phyloP scores from a whole-genome alignment of 345 rosid genomes.

The Boechera divaricarpa region DNA sequence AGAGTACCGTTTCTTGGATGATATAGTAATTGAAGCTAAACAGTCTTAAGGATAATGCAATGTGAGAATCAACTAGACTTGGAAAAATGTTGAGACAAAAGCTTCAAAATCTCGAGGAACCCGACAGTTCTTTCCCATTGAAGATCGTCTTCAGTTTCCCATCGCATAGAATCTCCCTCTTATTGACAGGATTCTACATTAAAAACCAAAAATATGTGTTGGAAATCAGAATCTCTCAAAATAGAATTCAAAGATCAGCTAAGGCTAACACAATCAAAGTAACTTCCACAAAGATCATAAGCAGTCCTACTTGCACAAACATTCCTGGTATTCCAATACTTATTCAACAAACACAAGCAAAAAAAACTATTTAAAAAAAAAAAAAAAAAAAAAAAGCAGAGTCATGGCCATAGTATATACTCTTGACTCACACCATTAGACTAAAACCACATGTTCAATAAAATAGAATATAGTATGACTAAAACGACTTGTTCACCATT shows the following conservation, averaged over 20 bases:
- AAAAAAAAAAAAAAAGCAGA: no score
- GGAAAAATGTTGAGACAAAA: constrained; percentile 65
- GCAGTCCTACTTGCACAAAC: no score
- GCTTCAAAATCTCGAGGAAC: constrained; percentile 72
- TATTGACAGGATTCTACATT: constrained; percentile 69
- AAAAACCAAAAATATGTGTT: background rate
- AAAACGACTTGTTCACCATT: no score
- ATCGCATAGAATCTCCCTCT: constrained; percentile 75
- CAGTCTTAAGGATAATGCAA: constrained; percentile 2
- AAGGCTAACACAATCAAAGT: background rate
- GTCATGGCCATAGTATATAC: no score
- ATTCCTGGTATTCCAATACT: no score
- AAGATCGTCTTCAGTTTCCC: constrained; percentile 75
- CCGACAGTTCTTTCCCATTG: constrained; percentile 68
- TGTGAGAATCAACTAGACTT: constrained; percentile 49
- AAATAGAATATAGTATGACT: no score
- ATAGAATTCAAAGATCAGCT: background rate
- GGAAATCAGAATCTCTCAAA: background rate
- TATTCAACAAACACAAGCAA: no score
- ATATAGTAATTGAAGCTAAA: constrained; percentile 7
- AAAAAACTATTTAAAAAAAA: no score
- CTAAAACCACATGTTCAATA: no score
- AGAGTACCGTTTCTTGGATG: background rate
- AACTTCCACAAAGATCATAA: background rate
- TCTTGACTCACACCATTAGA: no score